Base-by-base conservation (phyloP, 768 basidiomycete genomes). In the Wakefieldia striispora region DNA sequence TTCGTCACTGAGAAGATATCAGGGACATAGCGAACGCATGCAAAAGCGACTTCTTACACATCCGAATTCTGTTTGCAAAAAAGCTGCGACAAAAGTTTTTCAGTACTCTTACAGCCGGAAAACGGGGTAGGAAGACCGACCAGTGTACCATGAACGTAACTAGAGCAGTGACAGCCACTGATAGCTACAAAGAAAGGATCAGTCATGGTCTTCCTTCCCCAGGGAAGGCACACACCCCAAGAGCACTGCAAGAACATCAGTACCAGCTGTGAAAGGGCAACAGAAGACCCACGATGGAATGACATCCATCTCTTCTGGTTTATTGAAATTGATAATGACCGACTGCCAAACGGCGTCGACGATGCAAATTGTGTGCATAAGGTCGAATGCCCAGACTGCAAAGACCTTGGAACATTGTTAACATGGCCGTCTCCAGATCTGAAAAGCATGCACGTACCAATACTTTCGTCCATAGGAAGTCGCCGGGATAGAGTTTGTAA, bases 61-160 rank as follows among this genome's bases (percentile, higher is more conserved):
- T 66, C n/a, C 68, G 59, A 29, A 68, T 64, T 51, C 66, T 58
- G 54, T 68, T 68, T 2, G 66, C 66, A 31, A 69, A 68, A 58
- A 68, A 68, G 24, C 66, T 67, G 19, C 3, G 3, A 36, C 0
- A 21, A 11, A 23, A 3, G 7, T 20, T 0, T 17, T 3, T 51
- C 23, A 50, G 16, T 9, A 20, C 24, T 29, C 9, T 0, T 4
- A 4, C 3, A 4, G 17, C 38, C 4, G 8, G 10, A 33, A 2
- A 24, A 21, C 17, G 14, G 10, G 1, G 19, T 14, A 19, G 3
- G 14, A 23, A 34, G 36, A 45, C 65, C 3, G 1, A 66, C 66
- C 66, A 69, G n/a, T 68, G 66, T 24, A 68, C 66, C 45, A 70
- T 54, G 49, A 68, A 68, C 0, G 66, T 68, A n/a, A 68, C 51